phyloP scores from a whole-genome alignment of 176 grass and related monocot species.

The Triticum dicoccoides region DNA sequence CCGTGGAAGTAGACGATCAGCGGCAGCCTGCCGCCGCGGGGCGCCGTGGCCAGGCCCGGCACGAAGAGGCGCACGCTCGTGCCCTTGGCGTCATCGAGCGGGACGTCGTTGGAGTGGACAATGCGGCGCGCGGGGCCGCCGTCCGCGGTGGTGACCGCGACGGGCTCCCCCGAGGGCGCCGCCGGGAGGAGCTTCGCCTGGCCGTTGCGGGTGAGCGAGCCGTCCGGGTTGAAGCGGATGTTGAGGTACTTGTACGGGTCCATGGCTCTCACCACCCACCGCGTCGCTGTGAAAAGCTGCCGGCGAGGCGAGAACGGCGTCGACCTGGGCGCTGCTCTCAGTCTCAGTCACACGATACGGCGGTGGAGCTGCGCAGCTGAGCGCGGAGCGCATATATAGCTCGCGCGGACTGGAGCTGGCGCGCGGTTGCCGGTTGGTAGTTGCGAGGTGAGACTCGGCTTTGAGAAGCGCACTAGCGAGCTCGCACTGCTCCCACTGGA shows the following conservation, averaged over 20 bases:
- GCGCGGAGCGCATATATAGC: constrained; percentile 31
- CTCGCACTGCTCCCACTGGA: neutral
- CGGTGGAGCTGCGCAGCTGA: neutral
- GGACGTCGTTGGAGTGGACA: constrained; percentile 67
- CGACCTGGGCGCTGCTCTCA: neutral
- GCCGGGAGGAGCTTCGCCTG: constrained; percentile 27
- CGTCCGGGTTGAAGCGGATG: constrained; percentile 68
- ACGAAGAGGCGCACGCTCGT: constrained; percentile 81
- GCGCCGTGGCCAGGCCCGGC: neutral
- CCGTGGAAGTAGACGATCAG: constrained; percentile 75
- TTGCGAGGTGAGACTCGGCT: neutral
- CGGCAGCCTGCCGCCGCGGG: constrained; percentile 29
- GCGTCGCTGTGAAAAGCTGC: neutral
- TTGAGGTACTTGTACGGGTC: constrained; percentile 83
- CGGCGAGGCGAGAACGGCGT: neutral
- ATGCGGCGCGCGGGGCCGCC: constrained; percentile 26
- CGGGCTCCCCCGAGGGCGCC: constrained; percentile 24
- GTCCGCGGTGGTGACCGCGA: neutral
- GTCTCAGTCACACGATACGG: neutral
- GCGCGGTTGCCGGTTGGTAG: neutral
- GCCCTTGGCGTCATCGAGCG: constrained; percentile 44
- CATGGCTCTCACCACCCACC: constrained; percentile 5
- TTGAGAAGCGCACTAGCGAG: neutral
- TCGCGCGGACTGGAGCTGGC: neutral
- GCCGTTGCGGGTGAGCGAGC: constrained; percentile 45